Base-by-base conservation (phyloP, 192 early-diverging fungal species). In the Coemansia sp. region DNA sequence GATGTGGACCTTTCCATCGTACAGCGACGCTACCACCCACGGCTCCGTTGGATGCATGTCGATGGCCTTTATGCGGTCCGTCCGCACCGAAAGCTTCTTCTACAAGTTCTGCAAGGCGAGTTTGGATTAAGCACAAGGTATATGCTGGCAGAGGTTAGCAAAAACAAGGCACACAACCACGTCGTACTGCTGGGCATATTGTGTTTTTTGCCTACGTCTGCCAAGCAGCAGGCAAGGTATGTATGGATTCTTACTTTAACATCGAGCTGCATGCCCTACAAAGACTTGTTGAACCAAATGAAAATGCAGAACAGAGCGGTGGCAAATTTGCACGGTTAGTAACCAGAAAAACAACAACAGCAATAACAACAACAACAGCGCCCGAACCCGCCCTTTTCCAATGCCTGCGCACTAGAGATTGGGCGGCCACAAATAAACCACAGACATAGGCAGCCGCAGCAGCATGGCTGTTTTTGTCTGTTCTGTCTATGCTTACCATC, bases 31-130 rank as follows among this genome's bases (percentile, higher is more conserved):
- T 66, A 99, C 87, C 54, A 99, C 86, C 98, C 98, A 99, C 43
- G 98, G 95, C 81, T 99, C 98, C 7, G 95, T 94, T 14, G 98
- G 98, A 77, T 99, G 98, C 81, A 97, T 92, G 85, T 99, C 98
- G 58, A 99, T 86, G 58, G 93, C 92, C 85, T 99, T 99, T 64
- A 99, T 96, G 72, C 98, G 91, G 77, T 97, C 96, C 37, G 82
- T 84, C 70, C 87, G 92, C 64, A 88, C 83, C 62, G 88, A 70
- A 39, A 93, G 75, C 76, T 77, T 83, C 65, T 63, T 77, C 65
- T 64, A 70, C 51, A 25, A 2, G 25, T 16, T 6, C 17, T 11
- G 6, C 13, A 50, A n/a, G 0, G 48, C 17, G 13, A n/a, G 48
- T 50, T 25, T 54, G 19, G 51, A 56, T 22, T 25, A 54, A 54